Conservation (phyloP, 2,329 filamentous ascomycete genomes). For the Alternaria longipes region DNA sequence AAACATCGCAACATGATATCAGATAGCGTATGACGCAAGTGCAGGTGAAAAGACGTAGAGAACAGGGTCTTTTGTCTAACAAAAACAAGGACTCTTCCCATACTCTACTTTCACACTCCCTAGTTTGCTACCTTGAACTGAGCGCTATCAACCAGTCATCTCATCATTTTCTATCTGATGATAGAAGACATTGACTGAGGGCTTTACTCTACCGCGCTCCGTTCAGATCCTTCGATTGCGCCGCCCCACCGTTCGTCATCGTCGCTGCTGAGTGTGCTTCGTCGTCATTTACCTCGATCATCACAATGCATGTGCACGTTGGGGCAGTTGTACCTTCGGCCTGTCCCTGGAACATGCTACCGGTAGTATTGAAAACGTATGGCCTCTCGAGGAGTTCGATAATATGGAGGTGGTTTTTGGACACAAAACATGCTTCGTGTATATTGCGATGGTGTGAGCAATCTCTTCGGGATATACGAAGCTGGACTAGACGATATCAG, state of each 20-base stretch:
- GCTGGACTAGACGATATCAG: conserved; percentile 1
- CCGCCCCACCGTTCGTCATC: neutral
- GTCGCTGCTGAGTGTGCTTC: neutral
- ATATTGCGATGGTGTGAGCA: conserved; percentile 2
- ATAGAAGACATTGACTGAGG: neutral
- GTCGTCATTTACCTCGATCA: neutral
- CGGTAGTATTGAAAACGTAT: neutral
- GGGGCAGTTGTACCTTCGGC: neutral
- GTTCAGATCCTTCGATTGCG: neutral
- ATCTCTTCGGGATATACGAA: neutral
- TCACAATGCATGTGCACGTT: conserved; percentile 1
- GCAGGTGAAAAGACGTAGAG: no score
- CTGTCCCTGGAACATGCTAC: neutral
- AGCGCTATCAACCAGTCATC: neutral
- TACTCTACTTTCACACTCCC: neutral
- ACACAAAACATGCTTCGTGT: neutral
- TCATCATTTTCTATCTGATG: neutral
- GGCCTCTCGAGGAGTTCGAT: neutral
- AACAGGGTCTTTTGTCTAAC: neutral
- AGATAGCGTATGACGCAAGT: no score
- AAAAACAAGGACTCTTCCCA: neutral
- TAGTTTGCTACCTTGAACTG: neutral
- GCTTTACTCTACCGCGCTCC: neutral
- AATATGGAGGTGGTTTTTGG: neutral
- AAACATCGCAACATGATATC: no score